A percentile compares a stretch with the other conserved stretches of the same genome.
Conservation (phyloP, 176 grass and related monocot genomes). For the Carex kokanica region DNA sequence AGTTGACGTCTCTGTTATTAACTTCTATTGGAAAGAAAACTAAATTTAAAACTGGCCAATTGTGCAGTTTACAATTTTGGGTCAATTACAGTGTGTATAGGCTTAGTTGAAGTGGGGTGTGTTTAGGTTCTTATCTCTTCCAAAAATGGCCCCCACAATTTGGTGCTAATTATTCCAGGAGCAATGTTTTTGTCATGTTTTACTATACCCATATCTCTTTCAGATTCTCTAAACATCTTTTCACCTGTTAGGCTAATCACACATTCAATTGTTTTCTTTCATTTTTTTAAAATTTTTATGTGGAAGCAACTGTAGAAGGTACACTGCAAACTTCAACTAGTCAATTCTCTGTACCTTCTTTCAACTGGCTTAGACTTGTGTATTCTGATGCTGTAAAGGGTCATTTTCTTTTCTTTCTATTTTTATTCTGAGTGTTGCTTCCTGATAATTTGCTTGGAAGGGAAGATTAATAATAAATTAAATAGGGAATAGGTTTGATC, state of each 20-base stretch:
- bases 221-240: constrained; percentile 41
- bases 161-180: constrained; percentile 33
- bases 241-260: constrained; percentile 41
- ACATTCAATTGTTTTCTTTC: constrained; percentile 33
- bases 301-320: constrained; percentile 27
- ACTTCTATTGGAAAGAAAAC: background rate
- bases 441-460: background rate
- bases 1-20: constrained; percentile 10
- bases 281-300: background rate
- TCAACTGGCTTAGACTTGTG: background rate
- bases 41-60: background rate
- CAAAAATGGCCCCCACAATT: constrained; percentile 43
- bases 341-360: constrained; percentile 33
- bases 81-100: constrained; percentile 43
- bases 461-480: background rate
- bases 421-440: background rate
- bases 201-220: constrained; percentile 30
- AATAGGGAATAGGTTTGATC: background rate
- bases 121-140: constrained; percentile 58
- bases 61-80: constrained; percentile 38
- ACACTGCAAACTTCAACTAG: constrained; percentile 20
- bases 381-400: background rate
- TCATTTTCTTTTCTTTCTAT: background rate
- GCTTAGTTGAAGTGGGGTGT: constrained; percentile 45
- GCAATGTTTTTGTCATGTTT: constrained; percentile 48